A percentile compares a stretch with the other conserved stretches of the same genome.
These are phyloP conservation scores for Backusella mclennaniae DNA, from an alignment of 192 early-diverging fungal genomes.

Conservation along the genomic window DNA sequence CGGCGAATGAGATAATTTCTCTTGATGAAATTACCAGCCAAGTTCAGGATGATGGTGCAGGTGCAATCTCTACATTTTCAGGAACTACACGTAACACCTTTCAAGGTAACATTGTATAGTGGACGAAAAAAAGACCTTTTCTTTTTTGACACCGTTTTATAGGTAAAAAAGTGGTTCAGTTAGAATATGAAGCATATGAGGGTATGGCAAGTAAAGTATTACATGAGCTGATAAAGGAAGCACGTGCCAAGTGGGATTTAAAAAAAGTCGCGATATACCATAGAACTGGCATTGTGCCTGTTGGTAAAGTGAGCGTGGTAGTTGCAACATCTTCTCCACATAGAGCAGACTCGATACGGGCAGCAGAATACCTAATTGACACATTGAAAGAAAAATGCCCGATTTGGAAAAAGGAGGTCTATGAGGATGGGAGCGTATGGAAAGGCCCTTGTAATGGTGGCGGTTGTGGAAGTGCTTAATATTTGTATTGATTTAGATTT, in stretches of 20 bases:
- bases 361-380: constrained; percentile 83
- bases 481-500: background rate
- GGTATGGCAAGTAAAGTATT: constrained; percentile 83
- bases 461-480: background rate
- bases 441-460: constrained; percentile 31
- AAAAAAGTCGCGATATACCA: constrained; percentile 76
- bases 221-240: constrained; percentile 55
- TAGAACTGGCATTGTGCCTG: constrained; percentile 73
- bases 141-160: constrained; percentile 7
- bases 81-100: constrained; percentile 88
- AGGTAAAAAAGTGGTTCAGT: constrained; percentile 66
- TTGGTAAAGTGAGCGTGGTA: constrained; percentile 79
- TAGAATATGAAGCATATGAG: constrained; percentile 88
- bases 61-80: constrained; percentile 87
- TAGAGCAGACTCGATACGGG: constrained; percentile 71
- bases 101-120: constrained; percentile 48
- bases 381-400: constrained; percentile 84
- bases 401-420: constrained; percentile 95
- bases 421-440: constrained; percentile 70
- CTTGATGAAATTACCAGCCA: constrained; percentile 59
- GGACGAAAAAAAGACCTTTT: background rate
- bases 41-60: constrained; percentile 68
- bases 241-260: constrained; percentile 64
- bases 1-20: constrained; percentile 44
- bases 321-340: constrained; percentile 82